These are phyloP conservation scores for Pseudonitzschia delicatissima DNA, from an alignment of 108 stramenopile species.

Conservation along the genomic window DNA sequence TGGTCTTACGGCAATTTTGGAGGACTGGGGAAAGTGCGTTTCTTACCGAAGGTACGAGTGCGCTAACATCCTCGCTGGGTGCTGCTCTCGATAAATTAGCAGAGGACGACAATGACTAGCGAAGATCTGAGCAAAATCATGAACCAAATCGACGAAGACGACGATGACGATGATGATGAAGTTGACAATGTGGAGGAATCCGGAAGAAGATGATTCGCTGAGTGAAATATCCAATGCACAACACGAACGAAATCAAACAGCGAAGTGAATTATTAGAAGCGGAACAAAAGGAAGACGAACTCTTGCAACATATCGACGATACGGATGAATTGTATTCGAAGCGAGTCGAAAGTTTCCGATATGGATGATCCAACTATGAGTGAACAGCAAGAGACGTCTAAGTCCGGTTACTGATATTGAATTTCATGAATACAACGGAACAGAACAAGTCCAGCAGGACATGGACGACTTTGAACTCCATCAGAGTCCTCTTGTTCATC, in stretches of 20 bases:
- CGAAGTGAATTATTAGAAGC: neutral
- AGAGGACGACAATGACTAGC: too few species aligned
- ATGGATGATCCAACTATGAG: too few species aligned
- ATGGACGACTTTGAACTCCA: neutral
- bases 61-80: too few species aligned
- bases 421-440: too few species aligned
- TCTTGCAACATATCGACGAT: neutral
- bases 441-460: neutral
- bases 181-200: neutral
- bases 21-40: constrained; percentile 17
- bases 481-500: neutral
- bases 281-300: neutral
- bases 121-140: too few species aligned
- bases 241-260: neutral
- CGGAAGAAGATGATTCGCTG: neutral
- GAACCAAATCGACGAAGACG: neutral
- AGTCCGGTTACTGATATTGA: too few species aligned
- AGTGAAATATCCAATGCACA: too few species aligned
- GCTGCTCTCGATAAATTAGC: too few species aligned
- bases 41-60: too few species aligned
- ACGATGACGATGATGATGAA: neutral
- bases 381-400: too few species aligned
- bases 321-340: neutral
- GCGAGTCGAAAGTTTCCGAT: too few species aligned
- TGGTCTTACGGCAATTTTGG: constrained; percentile 11